Base-by-base conservation (phyloP, 306 rosid genomes). In the Citrullus colocynthis region DNA sequence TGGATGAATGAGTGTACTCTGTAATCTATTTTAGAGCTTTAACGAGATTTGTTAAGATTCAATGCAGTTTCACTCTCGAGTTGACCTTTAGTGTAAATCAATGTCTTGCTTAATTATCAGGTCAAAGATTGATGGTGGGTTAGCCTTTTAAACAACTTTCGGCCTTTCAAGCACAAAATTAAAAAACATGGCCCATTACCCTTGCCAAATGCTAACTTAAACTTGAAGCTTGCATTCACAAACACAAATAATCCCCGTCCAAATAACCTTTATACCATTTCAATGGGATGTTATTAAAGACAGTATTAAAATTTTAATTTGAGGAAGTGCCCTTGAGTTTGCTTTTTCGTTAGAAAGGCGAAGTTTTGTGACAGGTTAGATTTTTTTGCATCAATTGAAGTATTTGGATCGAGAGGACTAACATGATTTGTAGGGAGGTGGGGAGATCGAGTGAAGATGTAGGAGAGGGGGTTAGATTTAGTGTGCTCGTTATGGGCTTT, bases 1-100 rank as follows among this genome's bases (percentile, higher is more conserved):
- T 39, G 28, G 74, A 21, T 78, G 84, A 82, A 63, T 75, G 75
- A 76, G 74, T 84, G 82, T 80, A 66, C 64, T 41, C 30, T 76
- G 58, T 78, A 80, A 65, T 77, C 28, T 71, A 56, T 32, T 36
- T 45, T 48, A 62, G 81, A 64, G 83, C 78, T 59, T 78, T 85
- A 74, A 76, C 48, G 76, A 57, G 77, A 81, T 81, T 82, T 84
- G 76, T 70, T 36, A 54, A 72, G 77, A 72, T 72, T 48, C 59
- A 45, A 71, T 14, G 55, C 37, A 48, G 34, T 71, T 24, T 45
- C 56, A 21, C 57, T 14, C 39, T 72, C 7, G 17, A 45, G 42
- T 48, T 20, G 36, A 72, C 39, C 45, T 32, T 9, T 15, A 49
- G 37, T 49, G 60, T 72, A 73, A 48, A 73, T 9, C 77, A 24